Evolutionary conservation across 768 basidiomycete species (phyloP), one percentile per base, ranked within the genome.

Genomic region (Leccinum sublutescens): DNA sequence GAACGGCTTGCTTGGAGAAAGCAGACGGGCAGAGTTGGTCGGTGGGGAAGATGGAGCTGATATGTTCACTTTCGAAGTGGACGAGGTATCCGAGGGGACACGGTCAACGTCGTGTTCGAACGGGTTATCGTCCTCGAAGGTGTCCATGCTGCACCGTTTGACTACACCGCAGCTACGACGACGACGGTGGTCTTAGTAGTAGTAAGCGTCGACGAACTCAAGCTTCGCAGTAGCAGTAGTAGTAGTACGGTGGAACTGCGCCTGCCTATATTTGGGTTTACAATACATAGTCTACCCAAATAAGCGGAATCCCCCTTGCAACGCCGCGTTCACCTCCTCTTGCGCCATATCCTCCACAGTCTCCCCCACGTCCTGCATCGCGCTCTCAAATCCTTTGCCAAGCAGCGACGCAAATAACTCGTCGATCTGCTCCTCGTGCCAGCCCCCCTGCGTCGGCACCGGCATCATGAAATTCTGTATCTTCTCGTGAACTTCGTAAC

Each of bases 381-480:
- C 69, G 51, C 70, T 68, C 65, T 84, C 82, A 56, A 84, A 85
- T 8, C 88, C 88, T 69, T 81, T 86, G 1, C 95, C 95, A 31
- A 98, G 79, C 48, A 99, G 73, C 29, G 91, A 93, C 25, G 86
- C 81, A 74, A 99, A 98, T 55, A 98, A 75, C 71, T 98, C 96
- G 68, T 99, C 95, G 55, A 95, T 83, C 76, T 98, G 97, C 68
- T 94, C 93, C 60, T 98, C 94, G 63, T 96, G 93, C 97, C 97
- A 99, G 56, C 77, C 81, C 29, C 85, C 85, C 34, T 75, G 71
- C 19, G 64, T 63, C 7, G 84, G 82, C 12, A 95, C 86, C 6
- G 96, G 96, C 2, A 95, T 92, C 89, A 96, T 96, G 71, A 98
- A 98, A 73, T 95, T 94, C 72, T 95, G 92, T 52, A 97, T 78